Percentiles rank a stretch among this genome's conserved stretches.
phyloP scores from a whole-genome alignment of 2,329 filamentous ascomycete species.

The Albifimbria verrucaria region DNA sequence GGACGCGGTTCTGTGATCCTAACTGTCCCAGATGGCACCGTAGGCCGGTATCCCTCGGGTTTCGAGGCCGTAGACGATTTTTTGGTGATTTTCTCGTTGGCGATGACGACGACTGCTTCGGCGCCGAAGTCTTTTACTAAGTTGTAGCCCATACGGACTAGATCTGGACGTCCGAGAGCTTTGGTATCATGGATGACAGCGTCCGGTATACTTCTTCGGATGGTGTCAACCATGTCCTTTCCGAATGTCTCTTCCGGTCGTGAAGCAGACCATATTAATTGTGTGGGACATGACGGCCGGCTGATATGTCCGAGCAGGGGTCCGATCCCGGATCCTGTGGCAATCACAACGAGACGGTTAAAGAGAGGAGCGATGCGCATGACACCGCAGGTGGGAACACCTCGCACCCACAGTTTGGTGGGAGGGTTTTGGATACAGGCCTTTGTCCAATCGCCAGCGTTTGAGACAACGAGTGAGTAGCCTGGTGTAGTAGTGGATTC shows the following conservation, averaged over 20 bases:
- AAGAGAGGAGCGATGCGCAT: slow-evolving; percentile 66
- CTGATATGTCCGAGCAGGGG: slow-evolving; percentile 61
- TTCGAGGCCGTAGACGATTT: slow-evolving; percentile 69
- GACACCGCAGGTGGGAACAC: slow-evolving; percentile 64
- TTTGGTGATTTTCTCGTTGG: slow-evolving; percentile 64
- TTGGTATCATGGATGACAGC: slow-evolving; percentile 68
- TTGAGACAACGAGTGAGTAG: slow-evolving; percentile 68
- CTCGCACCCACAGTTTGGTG: slow-evolving; percentile 63
- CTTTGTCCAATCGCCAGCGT: slow-evolving; percentile 72
- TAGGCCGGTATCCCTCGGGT: slow-evolving; percentile 63
- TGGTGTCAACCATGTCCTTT: slow-evolving; percentile 48
- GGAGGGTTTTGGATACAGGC: slow-evolving; percentile 60
- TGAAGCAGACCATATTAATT: slow-evolving; percentile 68
- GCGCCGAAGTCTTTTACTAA: slow-evolving; percentile 52
- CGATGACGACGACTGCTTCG: slow-evolving; percentile 72
- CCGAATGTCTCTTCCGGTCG: slow-evolving; percentile 63
- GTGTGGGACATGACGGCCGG: slow-evolving; percentile 44
- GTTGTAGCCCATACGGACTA: slow-evolving; percentile 49
- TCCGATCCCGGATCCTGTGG: slow-evolving; percentile 71
- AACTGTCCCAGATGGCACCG: slow-evolving; percentile 70
- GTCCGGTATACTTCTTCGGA: slow-evolving; percentile 55
- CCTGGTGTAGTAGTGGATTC: slow-evolving; percentile 30
- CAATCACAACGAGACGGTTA: slow-evolving; percentile 61
- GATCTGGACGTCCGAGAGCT: slow-evolving; percentile 54
- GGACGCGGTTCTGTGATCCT: slow-evolving; percentile 3